These are phyloP conservation scores for Xerophyta viscosa DNA, from an alignment of 106 monocot genomes.

Conservation along the genomic window DNA sequence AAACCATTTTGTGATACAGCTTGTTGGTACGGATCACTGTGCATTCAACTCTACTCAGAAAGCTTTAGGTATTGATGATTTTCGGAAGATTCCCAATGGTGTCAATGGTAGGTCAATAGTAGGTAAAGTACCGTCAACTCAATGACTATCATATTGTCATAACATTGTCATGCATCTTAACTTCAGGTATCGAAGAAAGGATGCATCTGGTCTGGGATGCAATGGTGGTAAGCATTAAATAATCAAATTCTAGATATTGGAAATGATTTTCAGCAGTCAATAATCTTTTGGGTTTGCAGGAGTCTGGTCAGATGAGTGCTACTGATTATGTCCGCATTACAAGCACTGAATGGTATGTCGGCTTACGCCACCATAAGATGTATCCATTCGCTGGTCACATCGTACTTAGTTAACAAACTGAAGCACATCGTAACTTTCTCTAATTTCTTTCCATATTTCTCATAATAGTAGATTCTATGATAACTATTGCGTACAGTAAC, in stretches of 20 bases:
- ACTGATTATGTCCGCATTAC: conserved; percentile 91
- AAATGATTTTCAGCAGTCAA: neutral
- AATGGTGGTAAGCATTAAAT: conserved; percentile 78
- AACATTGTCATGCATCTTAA: too few species aligned
- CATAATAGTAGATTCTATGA: too few species aligned
- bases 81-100: conserved; percentile 97
- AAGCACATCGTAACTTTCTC: too few species aligned
- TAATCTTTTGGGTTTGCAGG: conserved; percentile 36
- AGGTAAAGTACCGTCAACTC: too few species aligned
- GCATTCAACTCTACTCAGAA: conserved; percentile 95
- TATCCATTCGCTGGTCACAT: neutral
- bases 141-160: too few species aligned
- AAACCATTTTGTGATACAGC: conserved; percentile 27
- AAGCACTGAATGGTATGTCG: conserved; percentile 87
- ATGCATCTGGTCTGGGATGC: conserved; percentile 96
- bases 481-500: too few species aligned
- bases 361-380: neutral
- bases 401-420: too few species aligned
- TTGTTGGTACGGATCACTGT: conserved; percentile 99
- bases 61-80: conserved; percentile 76
- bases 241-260: neutral
- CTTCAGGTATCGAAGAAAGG: conserved; percentile 88
- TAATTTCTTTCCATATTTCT: too few species aligned
- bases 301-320: conserved; percentile 76
- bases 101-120: conserved; percentile 99